Evolutionary conservation across 208 protist genomes (phyloP), one percentile per base, ranked within the genome.

Genomic region (Trypanosoma vivax): DNA sequence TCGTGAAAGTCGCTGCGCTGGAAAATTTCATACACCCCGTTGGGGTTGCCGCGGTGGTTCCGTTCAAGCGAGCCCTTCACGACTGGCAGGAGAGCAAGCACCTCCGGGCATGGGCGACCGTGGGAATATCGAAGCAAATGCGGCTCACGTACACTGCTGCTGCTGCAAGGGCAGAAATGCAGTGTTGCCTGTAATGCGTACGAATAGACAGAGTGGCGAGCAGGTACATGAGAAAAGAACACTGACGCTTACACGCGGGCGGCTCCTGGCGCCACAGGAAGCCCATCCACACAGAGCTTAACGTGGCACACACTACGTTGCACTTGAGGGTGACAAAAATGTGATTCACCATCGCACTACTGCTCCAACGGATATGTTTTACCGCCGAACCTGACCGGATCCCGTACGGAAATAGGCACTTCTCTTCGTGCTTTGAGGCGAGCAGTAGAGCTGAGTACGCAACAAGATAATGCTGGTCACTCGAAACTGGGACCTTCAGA

Each of bases 401-500:
- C 79, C 4, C 73, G 57, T 4, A 97, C 58, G 83, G 58, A n/a
- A 92, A 81, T 1, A 83, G 58, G 75, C 95, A 98, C 51, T 98
- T 98, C 66, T 99, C 97, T 60, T 99, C 97, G 69, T 92, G 97
- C 84, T 99, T 99, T 29, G 92, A 89, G 14, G 98, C 97, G 13
- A 99, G 72, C 27, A 99, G 60, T 31, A 99, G 88, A 5, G 90
- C 68, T 2, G 95, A 88, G 31, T 96, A 92, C 38, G 67, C 79
- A 47, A 76, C 64, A 31, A 90, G 66, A 23, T 81, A 62, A 24
- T 90, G 29, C 7, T 60, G 38, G 14, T 70, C 72, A 1, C 87
- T 70, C 28, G 63, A 38, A 9, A 97, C 57, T 14, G 33, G 18
- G 24, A 69, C 59, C 18, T 82, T 40, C 5, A 57, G 57, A 3